Evolutionary conservation across 352 stramenopile genomes (phyloP), one percentile per base, ranked within the genome.

Genomic region (Globisporangium rhizosaccharum): DNA sequence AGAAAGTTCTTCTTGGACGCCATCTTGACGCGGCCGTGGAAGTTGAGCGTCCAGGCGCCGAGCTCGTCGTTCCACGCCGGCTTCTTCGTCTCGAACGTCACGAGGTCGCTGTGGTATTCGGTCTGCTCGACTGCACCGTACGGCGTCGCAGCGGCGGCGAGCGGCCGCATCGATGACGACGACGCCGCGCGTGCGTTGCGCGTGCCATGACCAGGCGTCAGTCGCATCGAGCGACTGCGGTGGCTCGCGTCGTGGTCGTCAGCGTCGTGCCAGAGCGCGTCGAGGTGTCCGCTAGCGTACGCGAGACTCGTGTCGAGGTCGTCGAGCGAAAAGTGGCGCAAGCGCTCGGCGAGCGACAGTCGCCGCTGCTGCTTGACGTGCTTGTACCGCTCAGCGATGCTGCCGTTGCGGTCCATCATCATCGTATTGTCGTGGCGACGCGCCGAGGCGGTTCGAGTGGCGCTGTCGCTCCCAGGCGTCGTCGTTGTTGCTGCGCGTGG

Each of bases 1-100:
- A 95, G 56, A 51, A 97, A 96, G 58, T 97, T 96, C 64, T 97
- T 97, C 56, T 97, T 96, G n/a, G 83, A 94, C n/a, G 88, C 75
- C 23, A 89, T 59, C 58, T 96, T 96, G 4, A 96, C 88, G 36
- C 88, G 84, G 6, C 88, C 88, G 46, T 93, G 74, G 61, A 97
- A 97, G 60, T 94, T 94, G 54, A 97, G 70, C 44, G 87, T 96
- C 88, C 88, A 97, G 1, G 87, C 87, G 15, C 79, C 62, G 1
- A 95, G 68, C 4, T 76, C 68, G 53, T 91, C 79, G 59, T 93
- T 96, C 88, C 88, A 97, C 26, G 71, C 69, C 15, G 87, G 87
- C 53, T 93, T 82, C 46, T 87, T 85, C 0, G 87, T 96, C 61
- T 93, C 76, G 37, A 95, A 91, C 10, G 75, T 76, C 17, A 96